phyloP scores from a whole-genome alignment of 202 grass and related monocot species.

The Setaria viridis region DNA sequence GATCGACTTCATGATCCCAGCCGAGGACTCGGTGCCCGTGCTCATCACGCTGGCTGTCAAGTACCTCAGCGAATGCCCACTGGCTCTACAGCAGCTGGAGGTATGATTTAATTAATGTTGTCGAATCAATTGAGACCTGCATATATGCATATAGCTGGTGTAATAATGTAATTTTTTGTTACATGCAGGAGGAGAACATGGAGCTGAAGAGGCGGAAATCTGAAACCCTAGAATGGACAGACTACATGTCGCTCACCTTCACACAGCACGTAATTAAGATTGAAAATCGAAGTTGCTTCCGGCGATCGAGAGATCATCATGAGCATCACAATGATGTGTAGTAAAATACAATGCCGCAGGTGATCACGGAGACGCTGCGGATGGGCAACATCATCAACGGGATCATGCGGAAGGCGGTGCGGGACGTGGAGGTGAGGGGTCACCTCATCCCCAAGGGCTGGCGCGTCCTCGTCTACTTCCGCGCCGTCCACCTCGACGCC shows the following conservation, averaged over 20 bases:
- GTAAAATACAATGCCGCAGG: slow-evolving; percentile 11
- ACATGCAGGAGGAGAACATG: slow-evolving; percentile 76
- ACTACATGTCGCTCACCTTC: slow-evolving; percentile 87
- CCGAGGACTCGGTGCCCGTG: slow-evolving; percentile 92
- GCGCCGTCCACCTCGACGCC: slow-evolving; percentile 75
- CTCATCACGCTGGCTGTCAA: slow-evolving; percentile 89
- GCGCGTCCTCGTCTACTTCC: slow-evolving; percentile 79
- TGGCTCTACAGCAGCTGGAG: slow-evolving; percentile 75
- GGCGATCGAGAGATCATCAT: not conserved
- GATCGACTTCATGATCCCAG: slow-evolving; percentile 98
- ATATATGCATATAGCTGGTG: not conserved
- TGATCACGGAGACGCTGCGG: slow-evolving; percentile 77
- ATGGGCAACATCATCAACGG: slow-evolving; percentile 84
- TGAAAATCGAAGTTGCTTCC: not conserved
- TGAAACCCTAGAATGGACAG: slow-evolving; percentile 63
- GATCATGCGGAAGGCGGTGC: slow-evolving; percentile 82
- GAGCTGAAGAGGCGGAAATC: slow-evolving; percentile 62
- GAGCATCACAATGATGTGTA: not conserved
- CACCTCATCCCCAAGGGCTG: slow-evolving; percentile 80
- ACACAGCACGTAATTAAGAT: slow-evolving; percentile 64
- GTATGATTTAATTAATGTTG: slow-evolving; percentile 9
- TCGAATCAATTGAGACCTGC: not conserved
- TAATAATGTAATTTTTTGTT: not conserved
- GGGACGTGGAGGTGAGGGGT: slow-evolving; percentile 70
- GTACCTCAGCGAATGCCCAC: slow-evolving; percentile 86